phyloP scores from a whole-genome alignment of 2,329 filamentous ascomycete genomes.

The Orbilia oligospora region DNA sequence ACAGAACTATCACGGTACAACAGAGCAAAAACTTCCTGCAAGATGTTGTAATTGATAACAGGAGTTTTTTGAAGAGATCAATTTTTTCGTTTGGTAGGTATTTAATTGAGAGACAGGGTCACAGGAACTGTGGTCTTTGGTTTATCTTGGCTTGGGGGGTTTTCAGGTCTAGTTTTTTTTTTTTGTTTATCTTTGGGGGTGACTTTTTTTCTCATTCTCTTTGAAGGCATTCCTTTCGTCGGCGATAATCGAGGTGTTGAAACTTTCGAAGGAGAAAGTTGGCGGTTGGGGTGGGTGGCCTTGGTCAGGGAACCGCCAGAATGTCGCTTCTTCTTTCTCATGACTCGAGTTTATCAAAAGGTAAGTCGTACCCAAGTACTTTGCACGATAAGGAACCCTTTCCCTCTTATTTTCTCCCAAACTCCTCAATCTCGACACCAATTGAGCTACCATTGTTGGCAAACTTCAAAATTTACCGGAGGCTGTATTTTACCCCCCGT shows the following conservation, averaged over 20 bases:
- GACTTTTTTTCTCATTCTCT: too few species aligned
- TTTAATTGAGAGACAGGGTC: conserved; percentile 22
- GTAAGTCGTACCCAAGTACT: not conserved
- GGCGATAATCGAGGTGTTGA: conserved; percentile 2
- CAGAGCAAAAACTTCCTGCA: not conserved
- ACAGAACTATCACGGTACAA: conserved; percentile 54
- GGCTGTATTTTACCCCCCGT: not conserved
- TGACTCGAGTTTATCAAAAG: conserved; percentile 20
- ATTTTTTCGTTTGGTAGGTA: not conserved
- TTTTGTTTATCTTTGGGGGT: too few species aligned
- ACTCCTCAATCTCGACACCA: not conserved
- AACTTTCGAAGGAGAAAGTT: not conserved
- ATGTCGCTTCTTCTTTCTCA: conserved; percentile 23
- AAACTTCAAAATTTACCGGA: not conserved
- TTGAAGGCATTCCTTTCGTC: conserved; percentile 24
- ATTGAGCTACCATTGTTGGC: not conserved
- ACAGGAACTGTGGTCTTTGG: conserved; percentile 18
- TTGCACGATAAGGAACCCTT: not conserved
- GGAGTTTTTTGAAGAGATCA: not conserved
- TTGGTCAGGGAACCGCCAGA: conserved; percentile 4
- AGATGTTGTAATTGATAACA: conserved; percentile 2
- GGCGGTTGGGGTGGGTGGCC: not conserved
- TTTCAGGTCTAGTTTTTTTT: conserved; percentile 6
- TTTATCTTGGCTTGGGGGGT: conserved; percentile 31
- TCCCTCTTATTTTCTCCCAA: not conserved